Evolutionary conservation across 805 yeast genomes (phyloP).

Genomic region (Ascoidea rubescens): DNA sequence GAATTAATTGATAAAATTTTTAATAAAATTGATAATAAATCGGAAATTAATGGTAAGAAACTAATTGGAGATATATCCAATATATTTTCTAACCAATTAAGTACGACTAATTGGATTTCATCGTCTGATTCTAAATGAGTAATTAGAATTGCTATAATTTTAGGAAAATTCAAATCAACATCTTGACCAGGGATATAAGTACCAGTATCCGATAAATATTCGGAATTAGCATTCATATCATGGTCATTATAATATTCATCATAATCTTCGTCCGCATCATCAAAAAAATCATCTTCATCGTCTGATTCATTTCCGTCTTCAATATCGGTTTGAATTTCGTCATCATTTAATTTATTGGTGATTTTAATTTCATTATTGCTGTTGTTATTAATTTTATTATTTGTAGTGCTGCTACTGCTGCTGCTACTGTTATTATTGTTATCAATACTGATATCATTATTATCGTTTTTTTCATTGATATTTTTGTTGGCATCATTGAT

Average conservation of each 20-base stretch:
- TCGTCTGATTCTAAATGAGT: slow-evolving; percentile 65
- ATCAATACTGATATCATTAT: neutral
- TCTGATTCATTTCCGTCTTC: slow-evolving; percentile 2
- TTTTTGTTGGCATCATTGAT: neutral
- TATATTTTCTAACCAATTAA: slow-evolving; percentile 71
- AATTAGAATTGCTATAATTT: slow-evolving; percentile 69
- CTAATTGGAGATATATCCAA: slow-evolving; percentile 64
- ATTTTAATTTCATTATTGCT: slow-evolving; percentile 1
- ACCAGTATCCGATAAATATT: slow-evolving; percentile 28
- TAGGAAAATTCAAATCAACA: slow-evolving; percentile 64
- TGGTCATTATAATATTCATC: slow-evolving; percentile 17
- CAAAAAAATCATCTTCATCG: slow-evolving; percentile 10
- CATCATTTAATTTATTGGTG: neutral
- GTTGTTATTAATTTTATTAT: neutral
- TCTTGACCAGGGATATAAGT: slow-evolving; percentile 68
- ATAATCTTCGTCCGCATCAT: slow-evolving; percentile 16
- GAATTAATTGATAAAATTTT: slow-evolving; percentile 42
- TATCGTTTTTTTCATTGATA: neutral
- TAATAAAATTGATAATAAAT: slow-evolving; percentile 55
- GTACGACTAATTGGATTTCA: slow-evolving; percentile 65
- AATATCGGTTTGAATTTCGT: neutral
- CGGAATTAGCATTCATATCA: slow-evolving; percentile 10
- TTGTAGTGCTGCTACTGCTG: neutral
- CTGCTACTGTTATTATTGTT: neutral
- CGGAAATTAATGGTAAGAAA: slow-evolving; percentile 61